Evolutionary conservation across 2,329 filamentous ascomycete genomes (phyloP), one percentile per base, ranked within the genome.

Genomic region (Huntiella moniliformis): DNA sequence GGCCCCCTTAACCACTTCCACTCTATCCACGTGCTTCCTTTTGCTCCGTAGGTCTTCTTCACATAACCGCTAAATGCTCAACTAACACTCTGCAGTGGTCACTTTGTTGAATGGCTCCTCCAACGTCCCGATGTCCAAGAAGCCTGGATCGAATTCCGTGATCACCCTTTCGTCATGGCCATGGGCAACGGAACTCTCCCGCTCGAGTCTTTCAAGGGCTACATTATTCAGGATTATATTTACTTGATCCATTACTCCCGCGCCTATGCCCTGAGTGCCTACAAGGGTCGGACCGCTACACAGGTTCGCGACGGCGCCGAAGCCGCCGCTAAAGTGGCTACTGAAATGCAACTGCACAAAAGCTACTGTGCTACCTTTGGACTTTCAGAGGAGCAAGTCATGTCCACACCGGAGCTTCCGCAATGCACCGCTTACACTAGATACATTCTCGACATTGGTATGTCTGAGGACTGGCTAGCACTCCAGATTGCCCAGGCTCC

Each of bases 211-310:
- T 96, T 94, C 67, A 91, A 86, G 59, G 72, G 80, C 35, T 96
- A 95, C 58, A 74, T 96, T 47, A 71, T 91, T 7, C 88, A 96
- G 55, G 88, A 96, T 56, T 95, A 95, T 56, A 67, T 94, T 4
- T 96, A 91, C 56, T 22, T 86, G 79, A 71, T 82, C 40, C 87
- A 95, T 56, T 96, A 94, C 61, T 78, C 86, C 2, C 71, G 88
- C 53, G 86, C 86, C 39, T 88, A 86, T 57, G 80, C 85, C 5
- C 67, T 96, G 6, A 82, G 83, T 2, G 77, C 80, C 0, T 95
- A 92, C 63, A 96, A 95, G 61, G 73, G 78, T 1, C 82, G 79
- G 51, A 73, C 67, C 7, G 74, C 91, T 53, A 65, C 73, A 15
- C 79, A 85, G 45, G 86, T 93, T 51, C 67, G 74, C 12, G 33